A percentile compares a stretch with the other conserved stretches of the same genome.
Conservation (phyloP, 2,329 filamentous ascomycete genomes). For the Ciborinia camelliae region DNA sequence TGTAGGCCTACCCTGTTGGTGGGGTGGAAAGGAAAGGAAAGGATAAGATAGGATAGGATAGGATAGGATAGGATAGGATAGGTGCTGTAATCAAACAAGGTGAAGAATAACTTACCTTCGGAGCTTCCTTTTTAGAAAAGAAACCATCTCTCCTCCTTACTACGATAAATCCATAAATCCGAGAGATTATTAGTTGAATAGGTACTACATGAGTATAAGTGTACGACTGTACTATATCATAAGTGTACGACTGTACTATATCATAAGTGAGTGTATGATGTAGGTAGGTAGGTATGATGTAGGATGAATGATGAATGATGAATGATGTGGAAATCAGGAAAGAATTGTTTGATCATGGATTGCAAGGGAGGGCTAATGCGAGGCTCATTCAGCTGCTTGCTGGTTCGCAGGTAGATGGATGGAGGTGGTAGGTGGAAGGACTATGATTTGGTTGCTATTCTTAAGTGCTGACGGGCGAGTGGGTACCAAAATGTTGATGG, state of each 20-base stretch:
- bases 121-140: slow-evolving; percentile 13
- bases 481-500: neutral
- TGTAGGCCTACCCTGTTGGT: too few relatives aligned
- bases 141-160: slow-evolving; percentile 15
- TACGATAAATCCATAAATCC: too few relatives aligned
- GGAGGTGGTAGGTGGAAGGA: neutral
- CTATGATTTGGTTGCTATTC: neutral
- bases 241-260: too few relatives aligned
- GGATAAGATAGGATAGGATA: too few relatives aligned
- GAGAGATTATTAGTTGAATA: too few relatives aligned
- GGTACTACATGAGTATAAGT: neutral
- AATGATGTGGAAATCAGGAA: neutral
- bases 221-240: too few relatives aligned
- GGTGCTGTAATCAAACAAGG: neutral
- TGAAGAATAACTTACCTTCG: slow-evolving; percentile 1
- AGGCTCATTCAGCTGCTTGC: slow-evolving; percentile 11
- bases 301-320: neutral
- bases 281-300: too few relatives aligned
- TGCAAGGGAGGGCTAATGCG: slow-evolving; percentile 6
- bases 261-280: too few relatives aligned
- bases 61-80: too few relatives aligned
- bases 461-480: slow-evolving; percentile 14
- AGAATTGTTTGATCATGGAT: neutral
- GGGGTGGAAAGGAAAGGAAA: neutral
- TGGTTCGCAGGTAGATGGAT: too few relatives aligned